A percentile compares a stretch with the other conserved stretches of the same genome.
Conservation (phyloP, 306 rosid species). For the Quercus engelmannii region DNA sequence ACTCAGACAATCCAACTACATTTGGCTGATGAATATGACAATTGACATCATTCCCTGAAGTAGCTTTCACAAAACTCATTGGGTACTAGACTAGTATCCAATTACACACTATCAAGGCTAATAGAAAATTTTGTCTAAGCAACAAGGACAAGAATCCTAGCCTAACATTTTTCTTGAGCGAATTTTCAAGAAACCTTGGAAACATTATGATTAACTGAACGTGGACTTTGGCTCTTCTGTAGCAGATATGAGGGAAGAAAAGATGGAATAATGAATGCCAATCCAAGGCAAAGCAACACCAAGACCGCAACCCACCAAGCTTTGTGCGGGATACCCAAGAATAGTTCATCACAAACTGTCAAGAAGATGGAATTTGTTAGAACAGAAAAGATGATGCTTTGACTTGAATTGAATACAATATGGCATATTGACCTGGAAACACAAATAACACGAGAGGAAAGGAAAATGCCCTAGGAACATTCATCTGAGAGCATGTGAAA, state of each 20-base stretch:
- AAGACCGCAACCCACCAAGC: conserved; percentile 77
- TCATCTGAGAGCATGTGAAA: not conserved
- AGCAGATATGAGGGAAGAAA: conserved; percentile 57
- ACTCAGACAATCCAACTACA: no score
- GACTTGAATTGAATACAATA: not conserved
- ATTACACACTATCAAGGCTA: not conserved
- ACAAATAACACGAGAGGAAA: not conserved
- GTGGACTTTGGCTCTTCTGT: conserved; percentile 26
- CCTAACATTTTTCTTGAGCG: not conserved
- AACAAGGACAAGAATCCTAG: not conserved
- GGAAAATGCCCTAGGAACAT: not conserved
- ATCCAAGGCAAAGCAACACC: conserved; percentile 57
- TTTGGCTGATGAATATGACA: no score
- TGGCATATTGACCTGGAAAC: no score
- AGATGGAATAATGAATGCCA: conserved; percentile 58
- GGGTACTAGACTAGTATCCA: not conserved
- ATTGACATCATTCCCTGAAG: not conserved
- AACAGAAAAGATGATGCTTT: not conserved
- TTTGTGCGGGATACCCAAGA: conserved; percentile 70
- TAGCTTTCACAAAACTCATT: not conserved
- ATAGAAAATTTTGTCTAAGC: not conserved
- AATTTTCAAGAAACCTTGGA: conserved; percentile 47
- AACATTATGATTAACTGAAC: conserved; percentile 22
- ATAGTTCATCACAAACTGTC: conserved; percentile 77
- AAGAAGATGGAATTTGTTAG: not conserved